Evolutionary conservation across 169 alveolate genomes (phyloP).

Genomic region (Eimeria sp.): DNA sequence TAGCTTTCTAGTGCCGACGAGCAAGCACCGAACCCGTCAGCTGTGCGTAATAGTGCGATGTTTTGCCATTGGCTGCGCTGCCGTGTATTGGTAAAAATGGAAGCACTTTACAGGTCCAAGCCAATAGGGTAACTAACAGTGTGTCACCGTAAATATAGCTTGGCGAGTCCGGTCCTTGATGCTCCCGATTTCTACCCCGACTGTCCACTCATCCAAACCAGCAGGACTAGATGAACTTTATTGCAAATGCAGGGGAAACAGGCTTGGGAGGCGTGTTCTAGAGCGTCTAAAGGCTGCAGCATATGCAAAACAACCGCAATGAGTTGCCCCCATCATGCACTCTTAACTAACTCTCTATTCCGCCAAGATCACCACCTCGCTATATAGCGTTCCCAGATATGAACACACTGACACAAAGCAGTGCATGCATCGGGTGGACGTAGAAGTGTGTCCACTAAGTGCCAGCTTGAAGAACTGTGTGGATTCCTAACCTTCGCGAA

Average conservation of each 20-base stretch:
- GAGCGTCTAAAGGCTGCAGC: not conserved
- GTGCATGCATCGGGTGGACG: not conserved
- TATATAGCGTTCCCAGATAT: not conserved
- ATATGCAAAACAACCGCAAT: not conserved
- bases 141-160: not conserved
- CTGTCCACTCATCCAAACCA: not conserved
- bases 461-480: not conserved
- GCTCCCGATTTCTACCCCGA: not conserved
- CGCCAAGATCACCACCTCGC: not conserved
- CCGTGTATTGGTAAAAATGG: not conserved
- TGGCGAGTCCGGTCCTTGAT: not conserved
- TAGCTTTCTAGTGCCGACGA: not conserved
- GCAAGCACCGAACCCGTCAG: not conserved
- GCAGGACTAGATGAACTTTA: not conserved
- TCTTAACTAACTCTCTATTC: not conserved
- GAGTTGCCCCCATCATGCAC: not conserved
- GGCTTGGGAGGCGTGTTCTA: not conserved
- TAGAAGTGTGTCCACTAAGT: not conserved
- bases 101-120: not conserved
- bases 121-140: not conserved
- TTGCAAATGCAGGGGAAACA: not conserved
- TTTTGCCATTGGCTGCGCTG: not conserved
- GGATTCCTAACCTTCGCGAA: not conserved
- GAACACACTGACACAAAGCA: not conserved
- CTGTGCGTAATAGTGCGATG: not conserved